Evolutionary conservation across 805 yeast genomes (phyloP), one percentile per base, ranked within the genome.

Genomic region (Candida tibetensis): DNA sequence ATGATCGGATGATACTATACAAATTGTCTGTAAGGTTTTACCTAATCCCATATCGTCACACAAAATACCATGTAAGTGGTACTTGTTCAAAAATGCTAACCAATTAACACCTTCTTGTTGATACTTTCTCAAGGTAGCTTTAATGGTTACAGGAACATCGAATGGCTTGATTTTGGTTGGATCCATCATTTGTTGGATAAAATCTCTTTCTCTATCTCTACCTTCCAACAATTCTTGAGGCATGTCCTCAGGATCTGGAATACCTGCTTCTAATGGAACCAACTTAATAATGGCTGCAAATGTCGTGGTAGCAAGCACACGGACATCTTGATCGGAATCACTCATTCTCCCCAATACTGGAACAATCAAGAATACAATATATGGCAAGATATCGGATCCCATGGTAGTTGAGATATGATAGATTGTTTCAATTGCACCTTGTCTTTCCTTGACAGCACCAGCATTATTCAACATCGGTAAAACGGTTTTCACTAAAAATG

Each of bases 41-140:
- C 99, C 99, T 21, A 93, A 72, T 5, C 99, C 99, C 99, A 93
- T 93, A 79, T 93, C 99, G 60, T 93, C 99, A 78, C 99, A 93
- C 34, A 93, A 70, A 53, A 93, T 91, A 37, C 99, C 99, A 65
- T 93, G 99, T 37, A 93, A 69, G 60, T 91, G 96, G 57, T 93
- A 93, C 53, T 86, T 86, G 66, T 93, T 93, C 53, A 93, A 73
- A 56, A 93, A 93, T 6, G 96, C 96, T 37, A 93, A 71, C 99
- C 99, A 93, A 58, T 91, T 93, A 27, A 93, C 95, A 62, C 99
- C 99, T 44, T 93, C 98, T 59, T 93, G 98, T 65, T 93, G 99
- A 57, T 93, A 93, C 46, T 86, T 85, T 58, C 99, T 79, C 46
- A 93, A 72, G 1, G 95, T 87, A 0, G 99, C 99, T 45, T 87